phyloP scores from a whole-genome alignment of 768 basidiomycete genomes.

The Kwoniella europaea region DNA sequence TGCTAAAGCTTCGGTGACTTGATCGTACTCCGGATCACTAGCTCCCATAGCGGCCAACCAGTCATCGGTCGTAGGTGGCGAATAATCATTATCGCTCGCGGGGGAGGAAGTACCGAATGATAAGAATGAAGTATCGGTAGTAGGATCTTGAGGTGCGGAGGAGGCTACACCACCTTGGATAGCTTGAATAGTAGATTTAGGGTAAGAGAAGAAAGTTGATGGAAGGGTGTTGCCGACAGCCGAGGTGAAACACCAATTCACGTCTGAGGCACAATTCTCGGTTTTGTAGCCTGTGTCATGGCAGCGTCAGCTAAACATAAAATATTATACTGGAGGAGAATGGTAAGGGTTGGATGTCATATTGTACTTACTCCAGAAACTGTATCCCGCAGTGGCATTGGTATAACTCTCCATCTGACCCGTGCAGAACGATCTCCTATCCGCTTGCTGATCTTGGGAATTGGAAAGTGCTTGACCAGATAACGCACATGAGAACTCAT shows the following conservation, averaged over 20 bases:
- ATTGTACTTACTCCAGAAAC: slow-evolving; percentile 68
- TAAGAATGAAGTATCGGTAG: slow-evolving; percentile 22
- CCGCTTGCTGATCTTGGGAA: slow-evolving; percentile 62
- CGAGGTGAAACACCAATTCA: slow-evolving; percentile 72
- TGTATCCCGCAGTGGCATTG: slow-evolving; percentile 68
- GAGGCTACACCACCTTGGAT: slow-evolving; percentile 13
- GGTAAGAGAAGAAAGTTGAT: slow-evolving; percentile 66
- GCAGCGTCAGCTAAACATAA: not conserved
- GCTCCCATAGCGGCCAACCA: slow-evolving; percentile 39
- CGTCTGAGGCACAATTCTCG: slow-evolving; percentile 67
- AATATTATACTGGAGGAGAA: not conserved
- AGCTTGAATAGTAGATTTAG: slow-evolving; percentile 37
- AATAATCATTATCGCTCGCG: slow-evolving; percentile 20
- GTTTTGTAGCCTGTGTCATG: slow-evolving; percentile 64
- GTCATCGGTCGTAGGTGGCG: slow-evolving; percentile 24
- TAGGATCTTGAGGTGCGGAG: slow-evolving; percentile 25
- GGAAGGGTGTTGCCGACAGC: slow-evolving; percentile 68
- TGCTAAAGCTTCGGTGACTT: slow-evolving; percentile 32
- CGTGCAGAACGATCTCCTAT: slow-evolving; percentile 65
- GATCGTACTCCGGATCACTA: slow-evolving; percentile 24
- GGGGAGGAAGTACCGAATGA: slow-evolving; percentile 34
- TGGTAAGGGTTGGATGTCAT: not conserved
- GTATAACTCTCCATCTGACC: slow-evolving; percentile 68
- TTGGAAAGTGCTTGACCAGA: slow-evolving; percentile 62
- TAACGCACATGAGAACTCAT: slow-evolving; percentile 64